Conservation (phyloP, 2,329 filamentous ascomycete species). For the Verticillium zaregamsianum region DNA sequence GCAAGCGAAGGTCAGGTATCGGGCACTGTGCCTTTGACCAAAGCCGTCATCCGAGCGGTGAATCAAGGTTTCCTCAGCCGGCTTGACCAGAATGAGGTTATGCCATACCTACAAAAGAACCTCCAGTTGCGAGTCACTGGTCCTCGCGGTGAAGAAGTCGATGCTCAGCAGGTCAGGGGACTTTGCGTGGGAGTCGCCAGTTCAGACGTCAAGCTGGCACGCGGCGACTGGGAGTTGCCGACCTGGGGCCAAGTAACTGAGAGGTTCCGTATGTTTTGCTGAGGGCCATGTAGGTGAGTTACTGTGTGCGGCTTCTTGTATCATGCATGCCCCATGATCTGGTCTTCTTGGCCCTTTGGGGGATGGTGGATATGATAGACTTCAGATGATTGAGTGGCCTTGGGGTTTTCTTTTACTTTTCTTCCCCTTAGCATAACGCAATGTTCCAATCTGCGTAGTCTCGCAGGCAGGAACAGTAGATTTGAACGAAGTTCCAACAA, state of each 20-base stretch:
- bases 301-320: not conserved
- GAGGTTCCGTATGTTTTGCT: constrained; percentile 8
- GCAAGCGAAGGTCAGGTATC: constrained; percentile 32
- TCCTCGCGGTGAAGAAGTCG: constrained; percentile 20
- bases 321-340: not conserved
- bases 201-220: constrained; percentile 29
- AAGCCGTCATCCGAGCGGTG: constrained; percentile 39
- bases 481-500: not conserved
- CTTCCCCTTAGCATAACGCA: too few species aligned
- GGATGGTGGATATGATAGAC: not conserved
- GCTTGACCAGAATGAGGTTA: constrained; percentile 30
- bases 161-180: constrained; percentile 22
- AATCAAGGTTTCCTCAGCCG: constrained; percentile 27
- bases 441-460: not conserved
- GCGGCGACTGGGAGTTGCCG: constrained; percentile 27
- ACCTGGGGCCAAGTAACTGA: constrained; percentile 27
- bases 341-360: not conserved
- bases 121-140: constrained; percentile 30
- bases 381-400: not conserved
- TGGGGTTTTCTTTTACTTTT: too few species aligned
- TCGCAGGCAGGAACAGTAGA: not conserved
- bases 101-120: constrained; percentile 34
- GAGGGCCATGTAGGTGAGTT: not conserved
- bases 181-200: constrained; percentile 32
- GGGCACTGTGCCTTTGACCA: constrained; percentile 49